phyloP scores from a whole-genome alignment of 306 rosid species.

The Citrullus amarus region DNA sequence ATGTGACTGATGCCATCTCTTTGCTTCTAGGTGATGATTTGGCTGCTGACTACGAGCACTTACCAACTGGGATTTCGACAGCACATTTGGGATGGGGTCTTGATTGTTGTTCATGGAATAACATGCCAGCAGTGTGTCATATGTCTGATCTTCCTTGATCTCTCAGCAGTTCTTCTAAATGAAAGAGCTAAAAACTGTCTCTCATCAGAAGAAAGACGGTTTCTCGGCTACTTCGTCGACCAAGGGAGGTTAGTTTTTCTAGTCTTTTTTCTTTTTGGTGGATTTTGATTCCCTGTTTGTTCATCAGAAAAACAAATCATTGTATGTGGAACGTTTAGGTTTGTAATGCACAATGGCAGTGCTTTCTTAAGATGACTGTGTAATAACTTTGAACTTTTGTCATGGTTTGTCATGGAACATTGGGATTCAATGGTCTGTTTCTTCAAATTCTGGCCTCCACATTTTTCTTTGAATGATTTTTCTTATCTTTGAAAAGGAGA shows the following conservation, averaged over 20 bases:
- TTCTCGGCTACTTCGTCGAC: background rate
- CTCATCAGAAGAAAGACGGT: background rate
- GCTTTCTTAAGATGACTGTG: constrained; percentile 8
- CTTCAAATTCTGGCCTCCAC: background rate
- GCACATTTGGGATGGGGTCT: constrained; percentile 26
- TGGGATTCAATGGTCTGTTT: constrained; percentile 8
- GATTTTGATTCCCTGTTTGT: constrained; percentile 9
- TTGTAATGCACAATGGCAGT: constrained; percentile 7
- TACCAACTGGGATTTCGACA: constrained; percentile 27
- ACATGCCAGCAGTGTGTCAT: constrained; percentile 48
- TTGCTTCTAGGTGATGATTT: constrained; percentile 40
- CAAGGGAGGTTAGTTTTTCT: constrained; percentile 4
- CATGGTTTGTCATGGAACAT: constrained; percentile 9
- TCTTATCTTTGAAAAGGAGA: background rate
- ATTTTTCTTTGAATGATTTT: background rate
- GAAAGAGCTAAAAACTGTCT: constrained; percentile 22
- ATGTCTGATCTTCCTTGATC: constrained; percentile 42
- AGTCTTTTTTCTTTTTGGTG: background rate
- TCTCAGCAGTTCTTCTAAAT: constrained; percentile 9
- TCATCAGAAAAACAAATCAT: background rate
- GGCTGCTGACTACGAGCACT: constrained; percentile 32
- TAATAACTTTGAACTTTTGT: constrained; percentile 4
- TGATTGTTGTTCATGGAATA: constrained; percentile 44
- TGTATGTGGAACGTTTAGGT: constrained; percentile 11
- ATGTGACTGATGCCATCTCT: constrained; percentile 21